phyloP scores from a whole-genome alignment of 2,329 filamentous ascomycete species.

The Camptophora hylomeconis region DNA sequence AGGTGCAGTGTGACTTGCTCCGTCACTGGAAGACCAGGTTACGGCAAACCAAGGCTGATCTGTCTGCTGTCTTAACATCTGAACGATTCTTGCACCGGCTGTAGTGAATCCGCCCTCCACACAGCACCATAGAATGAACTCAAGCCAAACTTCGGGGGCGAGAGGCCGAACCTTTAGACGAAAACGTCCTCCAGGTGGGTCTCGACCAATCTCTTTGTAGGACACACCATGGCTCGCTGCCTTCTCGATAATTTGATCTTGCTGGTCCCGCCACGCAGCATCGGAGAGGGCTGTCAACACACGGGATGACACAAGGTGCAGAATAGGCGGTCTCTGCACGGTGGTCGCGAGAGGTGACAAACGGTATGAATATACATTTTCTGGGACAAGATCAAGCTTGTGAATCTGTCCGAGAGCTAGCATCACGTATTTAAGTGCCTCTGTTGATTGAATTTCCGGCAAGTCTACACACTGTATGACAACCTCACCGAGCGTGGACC shows the following conservation, averaged over 20 bases:
- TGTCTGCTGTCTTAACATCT: slow-evolving; percentile 20
- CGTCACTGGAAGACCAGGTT: slow-evolving; percentile 23
- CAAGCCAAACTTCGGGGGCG: slow-evolving; percentile 35
- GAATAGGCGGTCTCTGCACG: slow-evolving; percentile 28
- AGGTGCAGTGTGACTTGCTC: slow-evolving; percentile 2
- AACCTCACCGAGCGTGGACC: slow-evolving; percentile 16
- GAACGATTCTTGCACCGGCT: slow-evolving; percentile 28
- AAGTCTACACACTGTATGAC: slow-evolving; percentile 29
- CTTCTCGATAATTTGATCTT: slow-evolving; percentile 25
- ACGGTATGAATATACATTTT: slow-evolving; percentile 29
- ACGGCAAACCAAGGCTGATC: slow-evolving; percentile 26
- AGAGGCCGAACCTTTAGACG: slow-evolving; percentile 30
- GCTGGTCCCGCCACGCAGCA: slow-evolving; percentile 30
- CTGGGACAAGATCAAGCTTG: slow-evolving; percentile 29
- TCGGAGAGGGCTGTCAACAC: slow-evolving; percentile 36
- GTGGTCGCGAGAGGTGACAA: slow-evolving; percentile 19
- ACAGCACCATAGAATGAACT: slow-evolving; percentile 38
- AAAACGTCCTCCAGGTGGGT: slow-evolving; percentile 26
- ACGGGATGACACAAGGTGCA: slow-evolving; percentile 30
- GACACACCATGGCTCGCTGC: slow-evolving; percentile 22
- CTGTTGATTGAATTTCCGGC: slow-evolving; percentile 21
- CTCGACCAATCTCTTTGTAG: slow-evolving; percentile 16
- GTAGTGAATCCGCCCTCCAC: slow-evolving; percentile 31
- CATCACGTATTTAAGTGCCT: slow-evolving; percentile 32
- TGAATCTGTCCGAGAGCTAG: slow-evolving; percentile 33